Conservation (phyloP, 1,139 yeast genomes). For the Magnusiomyces sp. region DNA sequence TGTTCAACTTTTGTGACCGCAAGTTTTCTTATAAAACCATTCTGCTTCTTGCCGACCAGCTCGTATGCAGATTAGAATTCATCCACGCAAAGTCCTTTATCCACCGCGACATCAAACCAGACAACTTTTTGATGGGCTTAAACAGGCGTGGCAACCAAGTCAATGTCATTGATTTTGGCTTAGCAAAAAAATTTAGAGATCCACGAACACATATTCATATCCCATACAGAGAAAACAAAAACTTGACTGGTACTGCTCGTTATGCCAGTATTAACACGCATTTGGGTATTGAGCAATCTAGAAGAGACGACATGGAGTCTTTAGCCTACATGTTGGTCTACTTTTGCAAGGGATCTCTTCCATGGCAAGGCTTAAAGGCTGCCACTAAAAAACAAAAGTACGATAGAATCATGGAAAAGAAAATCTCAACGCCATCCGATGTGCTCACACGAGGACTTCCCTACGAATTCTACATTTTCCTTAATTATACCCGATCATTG, state of each 20-base stretch:
- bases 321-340: constrained; percentile 92
- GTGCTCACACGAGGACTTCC: constrained; percentile 89
- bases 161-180: constrained; percentile 92
- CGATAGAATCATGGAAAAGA: constrained; percentile 93
- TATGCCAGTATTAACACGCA: constrained; percentile 95
- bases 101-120: constrained; percentile 86
- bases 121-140: constrained; percentile 92
- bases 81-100: constrained; percentile 93
- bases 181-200: constrained; percentile 92
- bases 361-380: constrained; percentile 98
- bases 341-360: constrained; percentile 89
- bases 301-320: constrained; percentile 94
- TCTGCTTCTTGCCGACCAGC: constrained; percentile 84
- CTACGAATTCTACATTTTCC: constrained; percentile 76
- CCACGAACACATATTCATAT: constrained; percentile 93
- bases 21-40: constrained; percentile 92
- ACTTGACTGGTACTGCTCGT: constrained; percentile 94
- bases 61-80: constrained; percentile 88
- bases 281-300: constrained; percentile 90
- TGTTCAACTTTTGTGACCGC: constrained; percentile 91
- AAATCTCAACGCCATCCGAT: constrained; percentile 87
- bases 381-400: constrained; percentile 95
- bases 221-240: constrained; percentile 93
- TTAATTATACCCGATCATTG: constrained; percentile 81
- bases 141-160: constrained; percentile 94